A percentile compares a stretch with the other conserved stretches of the same genome.
These are phyloP conservation scores for Calendula officinalis DNA, from an alignment of 129 eudicot genomes.

Conservation along the genomic window DNA sequence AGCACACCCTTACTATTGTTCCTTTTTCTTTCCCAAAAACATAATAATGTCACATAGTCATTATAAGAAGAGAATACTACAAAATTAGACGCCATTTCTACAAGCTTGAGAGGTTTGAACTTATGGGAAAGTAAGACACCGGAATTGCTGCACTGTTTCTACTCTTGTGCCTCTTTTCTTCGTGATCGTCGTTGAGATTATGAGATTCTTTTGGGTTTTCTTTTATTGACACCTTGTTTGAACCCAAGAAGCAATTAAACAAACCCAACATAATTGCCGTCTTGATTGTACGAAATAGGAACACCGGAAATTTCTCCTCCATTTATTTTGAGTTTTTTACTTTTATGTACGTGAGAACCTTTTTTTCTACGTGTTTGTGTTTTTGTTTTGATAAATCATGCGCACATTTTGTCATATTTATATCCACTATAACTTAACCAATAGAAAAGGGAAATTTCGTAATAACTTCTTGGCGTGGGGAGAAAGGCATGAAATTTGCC, in stretches of 20 bases:
- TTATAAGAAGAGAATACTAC: too few species aligned
- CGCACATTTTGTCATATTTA: neutral
- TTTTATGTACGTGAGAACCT: neutral
- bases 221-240: constrained; percentile 17
- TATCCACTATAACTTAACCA: neutral
- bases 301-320: neutral
- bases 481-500: constrained; percentile 26
- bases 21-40: too few species aligned
- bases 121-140: constrained; percentile 22
- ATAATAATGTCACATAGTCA: neutral
- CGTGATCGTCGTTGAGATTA: constrained; percentile 3
- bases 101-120: constrained; percentile 25
- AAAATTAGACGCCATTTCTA: constrained; percentile 10
- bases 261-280: constrained; percentile 14
- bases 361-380: neutral
- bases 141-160: constrained; percentile 17
- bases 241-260: constrained; percentile 22
- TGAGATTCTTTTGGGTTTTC: constrained; percentile 1
- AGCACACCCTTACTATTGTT: too few species aligned
- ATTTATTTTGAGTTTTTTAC: neutral
- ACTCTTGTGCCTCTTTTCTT: constrained; percentile 7
- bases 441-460: neutral
- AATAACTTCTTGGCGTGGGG: constrained; percentile 21
- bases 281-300: constrained; percentile 10
- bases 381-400: constrained; percentile 1